A percentile compares a stretch with the other conserved stretches of the same genome.
phyloP scores from a whole-genome alignment of 225 moss, liverwort and hornwort genomes.

The Pseudoscleropodium purum region DNA sequence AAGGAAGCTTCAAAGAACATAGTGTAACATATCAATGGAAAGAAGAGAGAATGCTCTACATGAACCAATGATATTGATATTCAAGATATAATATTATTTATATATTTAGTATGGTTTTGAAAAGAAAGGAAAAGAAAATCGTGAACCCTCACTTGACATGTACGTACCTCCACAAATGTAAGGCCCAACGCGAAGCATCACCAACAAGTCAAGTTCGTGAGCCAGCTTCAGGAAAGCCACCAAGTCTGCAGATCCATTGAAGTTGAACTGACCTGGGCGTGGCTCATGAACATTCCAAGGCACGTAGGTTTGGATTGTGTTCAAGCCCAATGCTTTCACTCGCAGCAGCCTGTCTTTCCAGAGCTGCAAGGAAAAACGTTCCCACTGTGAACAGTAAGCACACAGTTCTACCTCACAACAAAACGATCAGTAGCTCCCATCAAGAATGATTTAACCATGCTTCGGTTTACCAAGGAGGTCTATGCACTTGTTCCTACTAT shows the following conservation, averaged over 20 bases:
- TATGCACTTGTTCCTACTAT: background rate
- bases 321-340: slow-evolving; percentile 72
- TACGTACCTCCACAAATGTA: slow-evolving; percentile 82
- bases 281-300: slow-evolving; percentile 90
- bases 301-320: slow-evolving; percentile 74
- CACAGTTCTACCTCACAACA: background rate
- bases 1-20: background rate
- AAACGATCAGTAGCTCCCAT: background rate
- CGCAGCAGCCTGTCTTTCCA: slow-evolving; percentile 77
- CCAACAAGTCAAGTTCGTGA: slow-evolving; percentile 50
- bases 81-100: background rate
- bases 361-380: slow-evolving; percentile 29
- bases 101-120: no score
- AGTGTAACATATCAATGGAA: background rate
- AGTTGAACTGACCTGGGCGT: slow-evolving; percentile 47
- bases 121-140: background rate
- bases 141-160: background rate
- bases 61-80: background rate
- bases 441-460: background rate
- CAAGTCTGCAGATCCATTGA: slow-evolving; percentile 58
- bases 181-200: slow-evolving; percentile 93
- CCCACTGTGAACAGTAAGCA: background rate
- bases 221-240: slow-evolving; percentile 54
- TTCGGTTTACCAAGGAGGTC: background rate
- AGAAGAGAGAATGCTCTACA: background rate